phyloP scores from a whole-genome alignment of 495 filamentous ascomycete species.

The Sordaria brevicollis region DNA sequence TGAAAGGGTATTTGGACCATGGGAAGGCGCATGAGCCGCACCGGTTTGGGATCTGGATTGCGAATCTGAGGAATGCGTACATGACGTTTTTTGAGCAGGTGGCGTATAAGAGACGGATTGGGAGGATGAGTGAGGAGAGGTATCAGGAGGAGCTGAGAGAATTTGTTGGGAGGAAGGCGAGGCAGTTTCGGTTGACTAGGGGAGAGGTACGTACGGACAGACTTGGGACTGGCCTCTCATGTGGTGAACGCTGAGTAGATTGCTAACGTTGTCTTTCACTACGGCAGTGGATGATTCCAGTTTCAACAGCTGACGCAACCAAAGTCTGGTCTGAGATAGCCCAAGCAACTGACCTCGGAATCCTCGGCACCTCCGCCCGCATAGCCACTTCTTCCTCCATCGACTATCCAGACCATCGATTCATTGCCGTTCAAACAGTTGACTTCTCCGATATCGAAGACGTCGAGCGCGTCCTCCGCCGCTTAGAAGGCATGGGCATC shows the following conservation, averaged over 20 bases:
- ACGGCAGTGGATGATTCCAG: background rate
- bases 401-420: background rate
- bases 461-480: background rate
- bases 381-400: background rate
- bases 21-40: background rate
- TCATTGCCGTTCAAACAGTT: background rate
- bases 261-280: background rate
- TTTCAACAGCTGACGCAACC: background rate
- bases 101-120: background rate
- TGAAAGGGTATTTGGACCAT: background rate
- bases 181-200: background rate
- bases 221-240: background rate
- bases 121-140: background rate
- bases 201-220: background rate
- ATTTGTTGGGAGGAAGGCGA: background rate
- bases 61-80: background rate
- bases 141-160: background rate
- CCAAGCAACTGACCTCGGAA: background rate
- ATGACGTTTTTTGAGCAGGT: background rate
- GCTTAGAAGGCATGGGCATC: background rate
- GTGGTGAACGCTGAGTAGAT: background rate
- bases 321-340: background rate
- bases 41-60: background rate
- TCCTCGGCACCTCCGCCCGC: background rate
- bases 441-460: background rate